Evolutionary conservation across 1,284 basidiomycete species (phyloP), one percentile per base, ranked within the genome.

Genomic region (Gymnopus androsaceus): DNA sequence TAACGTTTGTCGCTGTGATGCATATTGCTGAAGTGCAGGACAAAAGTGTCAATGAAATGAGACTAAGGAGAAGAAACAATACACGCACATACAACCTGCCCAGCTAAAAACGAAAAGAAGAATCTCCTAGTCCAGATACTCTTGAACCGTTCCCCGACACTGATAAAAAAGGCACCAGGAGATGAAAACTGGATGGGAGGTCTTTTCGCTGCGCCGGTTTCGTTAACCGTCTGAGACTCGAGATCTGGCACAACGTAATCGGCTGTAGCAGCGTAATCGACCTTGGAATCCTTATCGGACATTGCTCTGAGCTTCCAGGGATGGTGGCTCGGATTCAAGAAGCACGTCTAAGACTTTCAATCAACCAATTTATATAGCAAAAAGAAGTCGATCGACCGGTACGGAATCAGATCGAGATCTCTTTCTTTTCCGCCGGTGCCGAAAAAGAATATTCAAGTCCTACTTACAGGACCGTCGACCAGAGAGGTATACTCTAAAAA

Each of bases 1-100:
- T 87, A 27, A 92, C 87, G 65, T 87, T 92, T 54, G 91, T 94
- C 67, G 87, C 89, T 12, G 90, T 93, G 56, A 94, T 93, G 68
- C 90, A 93, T n/a, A n/a, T n/a, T n/a, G n/a, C n/a, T n/a, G n/a
- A n/a, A n/a, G n/a, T n/a, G n/a, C n/a, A n/a, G n/a, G n/a, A n/a
- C n/a, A n/a, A n/a, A n/a, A n/a, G n/a, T n/a, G n/a, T n/a, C n/a
- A n/a, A n/a, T n/a, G n/a, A n/a, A n/a, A n/a, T n/a, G n/a, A n/a
- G n/a, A n/a, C n/a, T n/a, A n/a, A n/a, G n/a, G n/a, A n/a, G n/a
- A n/a, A n/a, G n/a, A n/a, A n/a, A n/a, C n/a, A n/a, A n/a, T n/a
- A n/a, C n/a, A n/a, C 51, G 94, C 67, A 48, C 89, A 91, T 27
- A 93, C 84, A 25, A 92, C 67, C 68, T 94, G 92, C n/a, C 92